phyloP scores from a whole-genome alignment of 2,329 filamentous ascomycete species.

The Pseudocercospora pini-densiflorae region DNA sequence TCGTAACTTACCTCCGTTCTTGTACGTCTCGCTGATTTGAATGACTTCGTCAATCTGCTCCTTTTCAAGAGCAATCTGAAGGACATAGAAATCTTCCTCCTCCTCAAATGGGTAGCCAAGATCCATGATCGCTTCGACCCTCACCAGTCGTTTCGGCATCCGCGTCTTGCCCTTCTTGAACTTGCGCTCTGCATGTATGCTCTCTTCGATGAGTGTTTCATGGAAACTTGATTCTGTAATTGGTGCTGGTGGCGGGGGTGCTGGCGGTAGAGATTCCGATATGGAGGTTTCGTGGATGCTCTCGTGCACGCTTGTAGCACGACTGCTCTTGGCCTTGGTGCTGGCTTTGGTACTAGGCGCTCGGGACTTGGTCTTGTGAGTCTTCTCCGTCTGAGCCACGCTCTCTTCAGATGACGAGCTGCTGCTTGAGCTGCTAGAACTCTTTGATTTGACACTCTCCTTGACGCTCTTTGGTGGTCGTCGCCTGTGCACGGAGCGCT shows the following conservation, averaged over 20 bases:
- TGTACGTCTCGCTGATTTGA: slow-evolving; percentile 77
- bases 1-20: slow-evolving; percentile 48
- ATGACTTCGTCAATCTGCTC: slow-evolving; percentile 92
- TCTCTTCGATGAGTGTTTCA: slow-evolving; percentile 30
- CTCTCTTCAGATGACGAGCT: slow-evolving; percentile 40
- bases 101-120: slow-evolving; percentile 85
- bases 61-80: slow-evolving; percentile 83
- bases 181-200: slow-evolving; percentile 28
- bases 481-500: slow-evolving; percentile 47
- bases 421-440: slow-evolving; percentile 30
- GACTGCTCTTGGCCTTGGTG: slow-evolving; percentile 25
- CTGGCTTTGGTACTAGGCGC: slow-evolving; percentile 25
- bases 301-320: slow-evolving; percentile 24
- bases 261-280: slow-evolving; percentile 22
- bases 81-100: slow-evolving; percentile 82
- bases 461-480: slow-evolving; percentile 28
- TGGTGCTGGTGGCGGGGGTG: slow-evolving; percentile 22
- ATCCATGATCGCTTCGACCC: slow-evolving; percentile 79
- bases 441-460: slow-evolving; percentile 22
- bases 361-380: slow-evolving; percentile 18
- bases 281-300: slow-evolving; percentile 33
- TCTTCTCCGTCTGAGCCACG: slow-evolving; percentile 14
- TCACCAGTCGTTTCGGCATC: slow-evolving; percentile 80
- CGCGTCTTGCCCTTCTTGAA: slow-evolving; percentile 80
- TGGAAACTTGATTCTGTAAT: slow-evolving; percentile 21